Evolutionary conservation across 345 rosid species (phyloP), one percentile per base, ranked within the genome.

Genomic region (Abelmoschus esculentus): DNA sequence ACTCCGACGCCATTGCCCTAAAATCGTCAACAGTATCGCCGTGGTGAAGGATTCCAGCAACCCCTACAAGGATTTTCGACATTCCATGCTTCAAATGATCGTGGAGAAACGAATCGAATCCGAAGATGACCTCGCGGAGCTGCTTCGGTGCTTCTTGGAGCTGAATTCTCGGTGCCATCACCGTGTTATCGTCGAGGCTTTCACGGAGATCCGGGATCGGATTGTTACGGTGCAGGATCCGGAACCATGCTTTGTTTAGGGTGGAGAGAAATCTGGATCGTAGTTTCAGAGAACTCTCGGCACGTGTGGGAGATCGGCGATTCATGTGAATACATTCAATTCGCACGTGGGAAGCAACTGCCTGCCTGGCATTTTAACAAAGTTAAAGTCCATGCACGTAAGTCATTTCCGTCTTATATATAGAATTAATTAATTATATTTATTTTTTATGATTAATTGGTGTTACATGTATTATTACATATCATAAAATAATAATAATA

Each of bases 41-140:
- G 80, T 84, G 29, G 86, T 73, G 63, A 86, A 81, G 77, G 82
- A 84, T 8, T 85, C 92, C 3, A 42, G 75, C 1, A 80, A 87
- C 62, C 88, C 90, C 0, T 82, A 77, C 36, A 53, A 61, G 47
- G 90, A 85, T 78, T 87, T 87, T 70, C 80, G 70, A 47, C 73
- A 68, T 28, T 87, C 90, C 58, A 87, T 86, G 87, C 62, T 71
- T 66, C 85, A 80, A 52, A 86, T 87, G 92, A 81, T 85, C 46
- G 64, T 60, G 76, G 89, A 85, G 66, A 78, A 80, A 56, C 82
- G 80, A 73, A 82, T 87, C 53, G 74, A 61, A 72, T 68, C 85
- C 0, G 61, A 76, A 22, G 68, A 75, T 26, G 85, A 85, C 29
- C 84, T 85, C 10, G 74, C 73, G 57, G 80, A 81, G 75, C 92